These are phyloP conservation scores for Beauveria rudraprayagi DNA, from an alignment of 2,329 filamentous ascomycete species.

Conservation along the genomic window DNA sequence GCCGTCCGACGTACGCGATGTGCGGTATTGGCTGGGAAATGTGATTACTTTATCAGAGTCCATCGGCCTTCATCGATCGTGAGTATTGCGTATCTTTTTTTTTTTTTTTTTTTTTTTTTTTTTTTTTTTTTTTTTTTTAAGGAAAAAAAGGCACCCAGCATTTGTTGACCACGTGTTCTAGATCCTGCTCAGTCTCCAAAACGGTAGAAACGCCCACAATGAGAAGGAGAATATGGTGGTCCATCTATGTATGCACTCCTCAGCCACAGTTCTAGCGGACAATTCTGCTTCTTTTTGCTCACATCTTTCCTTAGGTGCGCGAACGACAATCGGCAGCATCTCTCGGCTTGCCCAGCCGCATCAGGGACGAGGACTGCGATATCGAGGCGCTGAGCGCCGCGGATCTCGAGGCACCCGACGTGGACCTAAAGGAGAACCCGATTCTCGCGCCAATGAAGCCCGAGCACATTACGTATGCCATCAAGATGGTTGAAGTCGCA, in stretches of 20 bases:
- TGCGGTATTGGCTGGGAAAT: conserved; percentile 41
- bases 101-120: too few relatives aligned
- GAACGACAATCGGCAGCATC: conserved; percentile 30
- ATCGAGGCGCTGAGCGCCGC: conserved; percentile 25
- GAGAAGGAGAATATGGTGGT: conserved; percentile 45
- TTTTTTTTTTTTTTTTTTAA: too few relatives aligned
- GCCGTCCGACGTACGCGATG: conserved; percentile 39
- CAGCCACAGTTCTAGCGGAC: background rate
- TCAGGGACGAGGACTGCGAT: conserved; percentile 31
- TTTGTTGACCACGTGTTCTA: background rate
- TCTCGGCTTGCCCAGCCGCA: conserved; percentile 28
- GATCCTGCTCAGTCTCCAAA: conserved; percentile 21
- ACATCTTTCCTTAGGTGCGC: conserved; percentile 20
- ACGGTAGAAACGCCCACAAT: conserved; percentile 23
- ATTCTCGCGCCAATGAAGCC: conserved; percentile 23
- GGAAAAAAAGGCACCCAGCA: too few relatives aligned
- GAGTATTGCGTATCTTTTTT: conserved; percentile 12
- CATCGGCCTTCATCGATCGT: conserved; percentile 35
- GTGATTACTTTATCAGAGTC: conserved; percentile 45
- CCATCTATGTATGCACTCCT: conserved; percentile 35
- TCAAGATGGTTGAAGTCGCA: conserved; percentile 32
- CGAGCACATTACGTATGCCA: conserved; percentile 27
- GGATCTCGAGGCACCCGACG: conserved; percentile 25
- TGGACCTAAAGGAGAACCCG: conserved; percentile 13
- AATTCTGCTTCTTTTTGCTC: conserved; percentile 7